Evolutionary conservation across 441 rosid genomes (phyloP).

Genomic region (Erodium texanum): DNA sequence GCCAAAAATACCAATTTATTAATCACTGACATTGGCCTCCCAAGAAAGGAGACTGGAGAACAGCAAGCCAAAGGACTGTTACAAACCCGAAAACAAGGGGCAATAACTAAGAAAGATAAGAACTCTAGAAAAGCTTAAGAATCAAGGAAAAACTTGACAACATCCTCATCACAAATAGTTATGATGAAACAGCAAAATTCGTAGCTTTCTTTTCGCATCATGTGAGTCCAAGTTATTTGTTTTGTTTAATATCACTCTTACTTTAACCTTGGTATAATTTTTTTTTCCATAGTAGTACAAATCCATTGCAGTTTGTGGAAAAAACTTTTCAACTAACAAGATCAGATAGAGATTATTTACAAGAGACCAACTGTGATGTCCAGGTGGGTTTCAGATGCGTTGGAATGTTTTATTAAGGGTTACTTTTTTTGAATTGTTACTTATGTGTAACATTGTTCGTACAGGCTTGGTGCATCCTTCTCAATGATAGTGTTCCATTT

Average conservation of each 20-base stretch:
- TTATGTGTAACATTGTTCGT: neutral
- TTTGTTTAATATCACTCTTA: neutral
- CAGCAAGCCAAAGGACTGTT: no score
- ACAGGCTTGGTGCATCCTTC: slow-evolving; percentile 24
- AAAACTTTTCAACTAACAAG: slow-evolving; percentile 12
- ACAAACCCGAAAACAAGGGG: no score
- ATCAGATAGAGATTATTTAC: slow-evolving; percentile 13
- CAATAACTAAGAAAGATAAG: no score
- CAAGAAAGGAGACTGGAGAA: no score
- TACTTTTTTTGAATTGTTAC: neutral
- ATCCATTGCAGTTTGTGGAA: slow-evolving; percentile 10
- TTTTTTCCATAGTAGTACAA: slow-evolving; percentile 12
- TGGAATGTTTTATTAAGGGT: neutral
- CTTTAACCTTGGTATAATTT: slow-evolving; percentile 3
- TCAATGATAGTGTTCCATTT: slow-evolving; percentile 19
- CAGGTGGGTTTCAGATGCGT: slow-evolving; percentile 16
- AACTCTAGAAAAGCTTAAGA: no score
- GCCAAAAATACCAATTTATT: no score
- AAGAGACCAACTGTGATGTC: slow-evolving; percentile 14
- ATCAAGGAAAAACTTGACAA: no score
- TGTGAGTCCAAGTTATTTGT: neutral
- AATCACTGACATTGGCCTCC: no score
- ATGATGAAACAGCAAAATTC: neutral
- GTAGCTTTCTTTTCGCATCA: neutral
- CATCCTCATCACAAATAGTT: no score